phyloP scores from a whole-genome alignment of 768 basidiomycete species.

The Lactarius hengduanensis region DNA sequence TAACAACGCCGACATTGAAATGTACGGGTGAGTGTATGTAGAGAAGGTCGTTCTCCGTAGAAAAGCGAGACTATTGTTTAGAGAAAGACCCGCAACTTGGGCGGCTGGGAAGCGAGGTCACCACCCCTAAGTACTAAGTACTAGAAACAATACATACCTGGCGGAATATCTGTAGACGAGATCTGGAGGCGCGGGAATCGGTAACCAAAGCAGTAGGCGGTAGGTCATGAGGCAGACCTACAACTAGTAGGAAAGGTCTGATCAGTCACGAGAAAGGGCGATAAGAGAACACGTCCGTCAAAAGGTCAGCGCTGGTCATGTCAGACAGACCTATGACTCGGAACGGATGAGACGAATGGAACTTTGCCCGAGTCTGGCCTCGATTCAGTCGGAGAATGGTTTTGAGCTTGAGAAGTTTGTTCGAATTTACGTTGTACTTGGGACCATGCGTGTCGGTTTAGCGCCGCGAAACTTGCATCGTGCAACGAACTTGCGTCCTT shows the following conservation, averaged over 20 bases:
- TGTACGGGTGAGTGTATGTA: background rate
- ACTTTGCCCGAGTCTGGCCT: background rate
- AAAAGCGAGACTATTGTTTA: background rate
- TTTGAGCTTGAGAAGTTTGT: slow-evolving; percentile 9
- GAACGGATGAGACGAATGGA: no score
- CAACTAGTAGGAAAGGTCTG: slow-evolving; percentile 3
- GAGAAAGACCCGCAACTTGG: background rate
- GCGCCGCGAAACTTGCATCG: background rate
- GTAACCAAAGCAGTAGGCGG: slow-evolving; percentile 1
- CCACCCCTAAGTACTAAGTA: background rate
- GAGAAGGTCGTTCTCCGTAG: background rate
- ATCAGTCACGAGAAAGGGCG: slow-evolving; percentile 10
- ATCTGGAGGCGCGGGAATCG: slow-evolving; percentile 2
- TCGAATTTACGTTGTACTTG: slow-evolving; percentile 11
- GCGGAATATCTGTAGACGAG: background rate
- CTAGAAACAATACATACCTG: background rate
- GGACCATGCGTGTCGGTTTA: background rate
- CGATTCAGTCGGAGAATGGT: slow-evolving; percentile 26
- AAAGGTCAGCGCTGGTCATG: background rate
- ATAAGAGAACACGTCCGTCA: background rate
- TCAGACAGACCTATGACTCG: background rate
- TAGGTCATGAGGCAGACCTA: slow-evolving; percentile 14
- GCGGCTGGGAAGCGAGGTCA: background rate
- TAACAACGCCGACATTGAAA: background rate
- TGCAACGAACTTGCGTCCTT: background rate